Evolutionary conservation across 306 rosid species (phyloP), one percentile per base, ranked within the genome.

Genomic region (Castanopsis chinensis): DNA sequence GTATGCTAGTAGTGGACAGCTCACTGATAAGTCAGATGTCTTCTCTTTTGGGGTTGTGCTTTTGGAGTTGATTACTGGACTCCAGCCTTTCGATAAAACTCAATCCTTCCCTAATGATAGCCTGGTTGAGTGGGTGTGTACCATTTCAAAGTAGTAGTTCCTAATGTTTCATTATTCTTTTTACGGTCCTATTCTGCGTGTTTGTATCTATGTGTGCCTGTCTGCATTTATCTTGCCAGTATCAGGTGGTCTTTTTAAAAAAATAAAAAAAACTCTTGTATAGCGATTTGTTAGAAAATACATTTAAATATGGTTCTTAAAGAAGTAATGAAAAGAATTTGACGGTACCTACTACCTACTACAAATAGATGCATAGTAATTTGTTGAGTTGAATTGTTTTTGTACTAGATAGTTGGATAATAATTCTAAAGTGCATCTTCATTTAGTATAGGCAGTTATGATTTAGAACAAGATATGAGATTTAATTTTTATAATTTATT

Each of bases 111-210:
- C 82, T 3, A 86, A 91, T 77, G 95, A 85, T 70, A 87, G 92
- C 83, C 72, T 86, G 89, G 93, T 91, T 75, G 96, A 89, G 72
- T 87, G 91, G 92, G 92, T 91, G 51, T 37, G 86, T 78, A 75
- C 33, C 59, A 77, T 79, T 75, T 58, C 35, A 3, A 63, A 32
- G 12, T 17, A 19, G 71, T 19, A 55, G 57, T 57, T 15, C 4
- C 4, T 69, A 51, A 33, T 21, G 17, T 43, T 45, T 74, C 19
- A 37, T 3, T 5, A 9, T 5, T 57, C 43, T 14, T 60, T 59
- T 20, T 68, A 37, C 37, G 21, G 25, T 20, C 20, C 27, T 57
- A 57, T 20, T 45, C 53, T 45, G 5, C 20, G 63, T 20, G 11
- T 57, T 19, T 57, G 63, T 20, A 8, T 2, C 27, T 20, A 57